These are phyloP conservation scores for Salvia miltiorrhiza DNA, from an alignment of 257 asterid species.

Conservation along the genomic window DNA sequence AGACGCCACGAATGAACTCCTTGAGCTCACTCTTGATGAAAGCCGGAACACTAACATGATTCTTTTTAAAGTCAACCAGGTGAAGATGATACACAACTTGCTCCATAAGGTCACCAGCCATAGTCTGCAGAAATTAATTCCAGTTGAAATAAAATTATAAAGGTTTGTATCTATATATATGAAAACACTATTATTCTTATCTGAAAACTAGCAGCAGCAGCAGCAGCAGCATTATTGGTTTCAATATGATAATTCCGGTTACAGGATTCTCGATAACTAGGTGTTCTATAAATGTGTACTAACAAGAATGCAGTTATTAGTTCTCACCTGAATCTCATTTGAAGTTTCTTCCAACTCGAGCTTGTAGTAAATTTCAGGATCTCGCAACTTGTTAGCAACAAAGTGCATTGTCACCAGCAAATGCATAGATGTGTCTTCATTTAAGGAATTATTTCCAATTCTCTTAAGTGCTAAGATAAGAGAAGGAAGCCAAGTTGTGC, in stretches of 20 bases:
- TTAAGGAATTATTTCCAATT: conserved; percentile 37
- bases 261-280: neutral
- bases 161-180: neutral
- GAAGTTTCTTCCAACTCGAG: conserved; percentile 61
- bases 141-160: conserved; percentile 11
- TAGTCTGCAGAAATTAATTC: conserved; percentile 46
- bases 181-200: neutral
- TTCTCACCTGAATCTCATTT: conserved; percentile 61
- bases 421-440: conserved; percentile 47
- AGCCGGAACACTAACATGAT: conserved; percentile 45
- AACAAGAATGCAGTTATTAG: neutral
- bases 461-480: conserved; percentile 57
- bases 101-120: conserved; percentile 76
- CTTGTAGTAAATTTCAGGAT: conserved; percentile 77
- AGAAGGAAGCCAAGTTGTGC: conserved; percentile 84
- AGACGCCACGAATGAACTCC: conserved; percentile 43
- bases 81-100: conserved; percentile 60
- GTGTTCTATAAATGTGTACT: neutral
- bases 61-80: conserved; percentile 48
- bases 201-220: neutral
- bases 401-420: conserved; percentile 56
- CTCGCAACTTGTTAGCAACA: conserved; percentile 63
- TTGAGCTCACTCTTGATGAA: conserved; percentile 61
- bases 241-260: neutral
- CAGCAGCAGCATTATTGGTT: neutral